A percentile compares a stretch with the other conserved stretches of the same genome.
Evolutionary conservation across 169 alveolate genomes (phyloP).

Genomic region (Cryptosporidium meleagridis): DNA sequence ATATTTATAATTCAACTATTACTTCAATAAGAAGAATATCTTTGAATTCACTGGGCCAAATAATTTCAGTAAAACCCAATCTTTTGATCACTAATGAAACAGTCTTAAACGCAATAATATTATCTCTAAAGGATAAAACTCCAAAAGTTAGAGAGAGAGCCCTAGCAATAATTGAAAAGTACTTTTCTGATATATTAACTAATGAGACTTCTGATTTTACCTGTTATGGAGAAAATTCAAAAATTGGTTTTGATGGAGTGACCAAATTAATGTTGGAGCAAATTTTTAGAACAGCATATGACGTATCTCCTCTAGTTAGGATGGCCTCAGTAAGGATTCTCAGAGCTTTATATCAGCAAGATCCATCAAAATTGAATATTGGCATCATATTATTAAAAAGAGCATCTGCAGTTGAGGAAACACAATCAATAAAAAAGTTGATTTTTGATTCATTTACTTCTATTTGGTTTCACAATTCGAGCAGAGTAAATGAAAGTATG

Average conservation of each 20-base stretch:
- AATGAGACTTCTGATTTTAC: background rate
- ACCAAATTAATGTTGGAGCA: slow-evolving; percentile 3
- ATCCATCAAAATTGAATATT: slow-evolving; percentile 19
- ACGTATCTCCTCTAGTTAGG: slow-evolving; percentile 62
- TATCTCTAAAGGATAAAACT: slow-evolving; percentile 52
- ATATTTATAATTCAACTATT: slow-evolving; percentile 33
- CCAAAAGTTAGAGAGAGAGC: slow-evolving; percentile 75
- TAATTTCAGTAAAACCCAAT: slow-evolving; percentile 2
- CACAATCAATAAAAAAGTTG: slow-evolving; percentile 8
- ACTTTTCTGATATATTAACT: slow-evolving; percentile 10
- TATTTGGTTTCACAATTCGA: slow-evolving; percentile 40
- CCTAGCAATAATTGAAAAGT: slow-evolving; percentile 40
- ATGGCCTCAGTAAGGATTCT: slow-evolving; percentile 41
- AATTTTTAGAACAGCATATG: slow-evolving; percentile 51
- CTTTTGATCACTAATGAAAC: slow-evolving; percentile 4
- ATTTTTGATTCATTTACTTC: slow-evolving; percentile 40
- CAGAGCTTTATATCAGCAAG: slow-evolving; percentile 1
- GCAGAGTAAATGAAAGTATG: slow-evolving; percentile 4
- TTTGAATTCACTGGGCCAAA: slow-evolving; percentile 60
- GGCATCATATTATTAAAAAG: slow-evolving; percentile 41
- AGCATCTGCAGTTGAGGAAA: slow-evolving; percentile 58
- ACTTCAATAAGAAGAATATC: slow-evolving; percentile 33
- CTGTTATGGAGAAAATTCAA: background rate
- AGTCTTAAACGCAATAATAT: slow-evolving; percentile 25
- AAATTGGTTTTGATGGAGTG: background rate